phyloP scores from a whole-genome alignment of 2,329 filamentous ascomycete genomes.

The Neurospora sp. region DNA sequence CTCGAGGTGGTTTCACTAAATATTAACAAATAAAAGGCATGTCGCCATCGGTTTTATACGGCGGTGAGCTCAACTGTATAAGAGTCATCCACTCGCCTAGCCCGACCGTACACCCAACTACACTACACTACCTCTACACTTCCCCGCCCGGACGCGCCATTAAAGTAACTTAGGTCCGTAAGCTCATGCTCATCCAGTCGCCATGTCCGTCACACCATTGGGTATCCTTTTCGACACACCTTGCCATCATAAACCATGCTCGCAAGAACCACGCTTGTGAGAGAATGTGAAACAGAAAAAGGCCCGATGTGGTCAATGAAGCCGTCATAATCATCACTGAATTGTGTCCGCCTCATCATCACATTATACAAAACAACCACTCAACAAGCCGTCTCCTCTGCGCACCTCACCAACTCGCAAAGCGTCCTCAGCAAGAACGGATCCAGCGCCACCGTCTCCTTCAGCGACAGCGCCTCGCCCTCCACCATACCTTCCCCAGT shows the following conservation, averaged over 20 bases:
- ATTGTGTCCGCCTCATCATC: neutral
- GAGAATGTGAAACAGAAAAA: neutral
- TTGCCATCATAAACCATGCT: neutral
- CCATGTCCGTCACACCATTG: neutral
- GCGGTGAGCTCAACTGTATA: neutral
- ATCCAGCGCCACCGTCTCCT: constrained; percentile 21
- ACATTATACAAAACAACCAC: neutral
- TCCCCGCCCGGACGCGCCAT: neutral
- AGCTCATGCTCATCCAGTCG: neutral
- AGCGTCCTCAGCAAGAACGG: constrained; percentile 29
- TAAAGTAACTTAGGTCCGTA: neutral
- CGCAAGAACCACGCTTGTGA: neutral
- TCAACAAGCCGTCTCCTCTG: constrained; percentile 23
- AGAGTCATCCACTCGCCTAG: neutral
- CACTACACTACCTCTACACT: neutral
- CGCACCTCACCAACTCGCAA: constrained; percentile 32
- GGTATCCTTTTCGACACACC: neutral
- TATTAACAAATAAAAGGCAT: neutral
- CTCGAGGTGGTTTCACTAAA: neutral
- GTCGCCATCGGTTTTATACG: neutral
- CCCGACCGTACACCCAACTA: neutral
- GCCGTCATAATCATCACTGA: neutral
- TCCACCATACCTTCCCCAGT: neutral
- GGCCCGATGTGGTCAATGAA: neutral
- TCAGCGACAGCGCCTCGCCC: constrained; percentile 8